Conservation (phyloP, 306 rosid species). For the Fagus sylvatica region DNA sequence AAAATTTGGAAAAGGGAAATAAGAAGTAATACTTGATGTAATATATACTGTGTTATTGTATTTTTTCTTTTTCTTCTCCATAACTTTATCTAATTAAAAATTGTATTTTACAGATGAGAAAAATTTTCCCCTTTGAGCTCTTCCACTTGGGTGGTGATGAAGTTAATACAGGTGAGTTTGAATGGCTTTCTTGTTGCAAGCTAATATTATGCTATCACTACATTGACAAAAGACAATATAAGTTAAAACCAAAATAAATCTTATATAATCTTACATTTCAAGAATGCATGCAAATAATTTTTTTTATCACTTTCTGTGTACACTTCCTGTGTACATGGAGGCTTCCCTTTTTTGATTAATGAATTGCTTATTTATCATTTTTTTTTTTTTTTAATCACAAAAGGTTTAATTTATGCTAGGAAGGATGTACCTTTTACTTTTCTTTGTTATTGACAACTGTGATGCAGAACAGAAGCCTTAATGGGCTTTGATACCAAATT, state of each 20-base stretch:
- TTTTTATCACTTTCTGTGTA: too few relatives aligned
- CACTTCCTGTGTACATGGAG: too few relatives aligned
- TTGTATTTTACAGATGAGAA: slow-evolving; percentile 72
- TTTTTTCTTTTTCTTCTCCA: slow-evolving; percentile 6
- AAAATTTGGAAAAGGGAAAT: neutral
- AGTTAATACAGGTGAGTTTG: slow-evolving; percentile 82
- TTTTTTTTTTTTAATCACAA: neutral
- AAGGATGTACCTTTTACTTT: neutral
- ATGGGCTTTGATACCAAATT: too few relatives aligned
- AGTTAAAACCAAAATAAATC: slow-evolving; percentile 18
- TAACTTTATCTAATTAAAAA: neutral
- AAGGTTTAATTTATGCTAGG: slow-evolving; percentile 2
- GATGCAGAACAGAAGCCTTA: too few relatives aligned
- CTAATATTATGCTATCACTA: slow-evolving; percentile 10
- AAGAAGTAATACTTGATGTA: neutral
- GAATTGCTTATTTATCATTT: too few relatives aligned
- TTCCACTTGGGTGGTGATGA: slow-evolving; percentile 99
- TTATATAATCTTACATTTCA: neutral
- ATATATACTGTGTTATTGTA: neutral
- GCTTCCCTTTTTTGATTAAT: too few relatives aligned
- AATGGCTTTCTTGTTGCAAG: slow-evolving; percentile 28
- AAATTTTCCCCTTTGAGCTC: slow-evolving; percentile 89
- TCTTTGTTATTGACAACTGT: neutral
- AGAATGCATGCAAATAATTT: neutral
- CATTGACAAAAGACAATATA: slow-evolving; percentile 4